Conservation (phyloP, 148 eudicot genomes). For the Vaccinium vitisidaea region DNA sequence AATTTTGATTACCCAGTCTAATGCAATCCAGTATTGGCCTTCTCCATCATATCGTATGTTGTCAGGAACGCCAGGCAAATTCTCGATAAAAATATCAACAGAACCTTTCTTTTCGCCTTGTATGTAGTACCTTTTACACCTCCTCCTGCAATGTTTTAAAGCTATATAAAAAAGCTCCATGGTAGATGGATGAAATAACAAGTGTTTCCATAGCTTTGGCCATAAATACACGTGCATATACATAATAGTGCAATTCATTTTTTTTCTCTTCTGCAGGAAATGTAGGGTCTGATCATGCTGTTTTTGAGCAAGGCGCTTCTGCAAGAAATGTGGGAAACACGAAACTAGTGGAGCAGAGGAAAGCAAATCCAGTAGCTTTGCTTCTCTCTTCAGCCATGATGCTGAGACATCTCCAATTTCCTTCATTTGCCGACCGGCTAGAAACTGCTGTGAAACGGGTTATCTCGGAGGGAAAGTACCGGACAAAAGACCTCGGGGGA, state of each 20-base stretch:
- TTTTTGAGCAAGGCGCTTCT: conserved; percentile 64
- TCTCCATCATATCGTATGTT: conserved; percentile 60
- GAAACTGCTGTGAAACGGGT: conserved; percentile 58
- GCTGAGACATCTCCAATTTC: conserved; percentile 59
- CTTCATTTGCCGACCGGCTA: conserved; percentile 53
- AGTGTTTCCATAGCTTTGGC: not conserved
- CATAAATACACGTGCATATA: no score
- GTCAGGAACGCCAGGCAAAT: conserved; percentile 64
- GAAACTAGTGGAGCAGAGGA: conserved; percentile 34
- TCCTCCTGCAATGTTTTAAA: no score
- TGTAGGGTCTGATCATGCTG: conserved; percentile 48
- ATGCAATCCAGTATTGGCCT: conserved; percentile 62
- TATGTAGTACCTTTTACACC: no score
- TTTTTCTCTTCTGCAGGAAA: conserved; percentile 30
- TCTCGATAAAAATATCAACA: conserved; percentile 40
- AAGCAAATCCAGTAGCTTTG: conserved; percentile 60
- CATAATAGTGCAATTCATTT: not conserved
- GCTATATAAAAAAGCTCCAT: not conserved
- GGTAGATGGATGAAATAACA: not conserved
- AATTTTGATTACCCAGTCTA: conserved; percentile 37
- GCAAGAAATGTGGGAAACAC: conserved; percentile 52
- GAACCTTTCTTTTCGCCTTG: no score
- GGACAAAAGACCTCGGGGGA: conserved; percentile 53
- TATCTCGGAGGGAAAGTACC: conserved; percentile 39
- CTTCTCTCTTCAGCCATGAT: conserved; percentile 61